A percentile compares a stretch with the other conserved stretches of the same genome.
phyloP scores from a whole-genome alignment of 768 basidiomycete species.

The Tephrocybe sp. region DNA sequence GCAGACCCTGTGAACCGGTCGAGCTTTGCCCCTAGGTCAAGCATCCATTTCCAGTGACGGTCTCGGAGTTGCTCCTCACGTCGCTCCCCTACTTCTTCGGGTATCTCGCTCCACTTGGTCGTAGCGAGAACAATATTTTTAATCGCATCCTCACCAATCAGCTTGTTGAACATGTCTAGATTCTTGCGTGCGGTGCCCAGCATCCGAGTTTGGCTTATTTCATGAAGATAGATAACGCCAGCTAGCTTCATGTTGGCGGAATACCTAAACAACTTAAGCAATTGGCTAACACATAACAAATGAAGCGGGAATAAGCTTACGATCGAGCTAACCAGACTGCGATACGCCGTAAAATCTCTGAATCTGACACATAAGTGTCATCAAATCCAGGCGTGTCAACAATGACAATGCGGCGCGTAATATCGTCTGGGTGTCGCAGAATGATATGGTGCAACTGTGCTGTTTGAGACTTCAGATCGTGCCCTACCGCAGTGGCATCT shows the following conservation, averaged over 20 bases:
- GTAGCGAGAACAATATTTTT: constrained; percentile 16
- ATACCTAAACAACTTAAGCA: constrained; percentile 4
- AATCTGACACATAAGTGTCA: constrained; percentile 13
- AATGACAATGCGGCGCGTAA: constrained; percentile 11
- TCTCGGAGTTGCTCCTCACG: constrained; percentile 6
- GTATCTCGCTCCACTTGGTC: constrained; percentile 12
- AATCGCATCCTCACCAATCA: constrained; percentile 7
- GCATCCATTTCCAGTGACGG: constrained; percentile 6
- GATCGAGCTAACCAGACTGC: constrained; percentile 16
- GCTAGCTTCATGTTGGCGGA: constrained; percentile 13
- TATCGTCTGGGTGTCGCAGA: constrained; percentile 2
- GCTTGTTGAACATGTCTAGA: constrained; percentile 15
- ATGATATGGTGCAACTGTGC: constrained; percentile 9
- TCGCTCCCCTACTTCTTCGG: neutral
- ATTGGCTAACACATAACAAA: neutral
- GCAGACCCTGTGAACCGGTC: constrained; percentile 5
- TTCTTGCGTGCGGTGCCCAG: constrained; percentile 13
- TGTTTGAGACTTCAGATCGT: constrained; percentile 10
- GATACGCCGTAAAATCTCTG: constrained; percentile 17
- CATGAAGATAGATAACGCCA: constrained; percentile 17
- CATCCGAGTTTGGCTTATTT: constrained; percentile 14
- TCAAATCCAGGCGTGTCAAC: constrained; percentile 24
- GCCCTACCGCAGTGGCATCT: constrained; percentile 7
- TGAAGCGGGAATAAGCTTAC: constrained; percentile 6
- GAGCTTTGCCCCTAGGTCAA: constrained; percentile 3